phyloP scores from a whole-genome alignment of 768 basidiomycete species.

The Nidularia pulvinata region DNA sequence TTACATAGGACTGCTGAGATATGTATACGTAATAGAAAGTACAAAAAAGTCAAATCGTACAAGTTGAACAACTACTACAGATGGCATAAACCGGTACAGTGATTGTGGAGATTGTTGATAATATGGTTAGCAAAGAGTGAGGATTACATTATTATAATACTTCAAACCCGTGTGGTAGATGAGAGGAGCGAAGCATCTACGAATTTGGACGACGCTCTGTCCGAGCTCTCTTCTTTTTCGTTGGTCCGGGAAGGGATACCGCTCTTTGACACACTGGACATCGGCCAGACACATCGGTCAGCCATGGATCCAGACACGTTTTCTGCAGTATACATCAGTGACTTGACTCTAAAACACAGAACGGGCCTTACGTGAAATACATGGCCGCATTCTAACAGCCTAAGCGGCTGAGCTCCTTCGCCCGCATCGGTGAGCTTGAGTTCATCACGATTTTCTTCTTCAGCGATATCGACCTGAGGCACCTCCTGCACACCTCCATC shows the following conservation, averaged over 20 bases:
- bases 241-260: conserved; percentile 50
- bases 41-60: too few species aligned
- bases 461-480: conserved; percentile 14
- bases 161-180: too few species aligned
- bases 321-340: conserved; percentile 41
- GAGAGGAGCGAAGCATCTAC: too few species aligned
- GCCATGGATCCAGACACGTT: conserved; percentile 91
- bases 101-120: too few species aligned
- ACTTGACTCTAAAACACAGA: background rate
- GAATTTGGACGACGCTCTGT: background rate
- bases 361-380: conserved; percentile 78
- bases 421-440: conserved; percentile 71
- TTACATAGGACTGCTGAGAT: too few species aligned
- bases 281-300: conserved; percentile 80
- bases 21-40: too few species aligned
- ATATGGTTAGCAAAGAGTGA: too few species aligned
- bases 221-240: conserved; percentile 22
- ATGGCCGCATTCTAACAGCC: conserved; percentile 80
- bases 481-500: background rate
- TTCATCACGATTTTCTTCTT: conserved; percentile 36
- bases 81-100: too few species aligned
- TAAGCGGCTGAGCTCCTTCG: conserved; percentile 73
- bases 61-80: too few species aligned
- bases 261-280: conserved; percentile 87
- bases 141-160: too few species aligned